Evolutionary conservation across 148 eudicot species (phyloP), one percentile per base, ranked within the genome.

Genomic region (Cornus suecica): DNA sequence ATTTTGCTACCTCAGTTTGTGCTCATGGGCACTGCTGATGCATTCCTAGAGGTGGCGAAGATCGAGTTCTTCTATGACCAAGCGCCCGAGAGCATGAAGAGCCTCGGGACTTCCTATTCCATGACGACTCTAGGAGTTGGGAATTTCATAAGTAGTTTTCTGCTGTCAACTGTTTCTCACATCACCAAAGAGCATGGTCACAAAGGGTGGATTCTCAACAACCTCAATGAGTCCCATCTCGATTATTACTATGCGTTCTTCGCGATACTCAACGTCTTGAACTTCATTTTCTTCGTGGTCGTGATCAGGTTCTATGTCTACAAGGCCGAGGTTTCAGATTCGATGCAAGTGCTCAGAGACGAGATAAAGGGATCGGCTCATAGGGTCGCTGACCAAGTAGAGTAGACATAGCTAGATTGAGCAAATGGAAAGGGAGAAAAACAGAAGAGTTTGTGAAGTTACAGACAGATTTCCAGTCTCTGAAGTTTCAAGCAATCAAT

Each of bases 51-150:
- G 73, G 74, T 70, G 1, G 74, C 80, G 1, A 77, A 70, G 64
- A 70, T 77, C 24, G 80, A 77, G 74, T 77, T 77, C 26, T 77
- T 77, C 74, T 77, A 77, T 4, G 80, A 77, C 66, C 80, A 77
- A 29, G 74, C 80, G 14, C 80, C 80, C 0, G 80, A 77, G 23
- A 54, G 24, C 72, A 77, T 77, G 80, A 77, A 77, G 51, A 77
- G 80, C 9, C 74, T 77, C 18, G 80, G 80, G 32, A 77, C 80
- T 52, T 77, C 80, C 4, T 77, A 77, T 48, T 70, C 74, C 6
- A 77, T 24, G 30, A 77, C 74, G 45, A 77, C 28, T 45, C 13
- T 70, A 11, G 80, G 80, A n/a, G 27, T 77, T 8, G 80, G 80
- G 32, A 77, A 77, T 32, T 77, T 70, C 27, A 27, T 77, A 5